These are phyloP conservation scores for Ophiocordyceps camponoti-saundersi DNA, from an alignment of 2,329 filamentous ascomycete species.

Conservation along the genomic window DNA sequence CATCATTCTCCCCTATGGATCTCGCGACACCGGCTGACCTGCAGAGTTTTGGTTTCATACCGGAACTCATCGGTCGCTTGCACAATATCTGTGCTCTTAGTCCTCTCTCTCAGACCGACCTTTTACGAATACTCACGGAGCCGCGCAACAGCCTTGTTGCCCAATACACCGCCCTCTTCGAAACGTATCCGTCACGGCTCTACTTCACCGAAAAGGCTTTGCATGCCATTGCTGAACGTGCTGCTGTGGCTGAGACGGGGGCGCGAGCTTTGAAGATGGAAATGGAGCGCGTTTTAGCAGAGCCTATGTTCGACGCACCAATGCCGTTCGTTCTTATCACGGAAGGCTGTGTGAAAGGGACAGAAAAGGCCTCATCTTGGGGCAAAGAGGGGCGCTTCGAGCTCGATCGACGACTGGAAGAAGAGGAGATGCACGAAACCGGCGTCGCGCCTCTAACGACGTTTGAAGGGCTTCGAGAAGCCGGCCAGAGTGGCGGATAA, in stretches of 20 bases:
- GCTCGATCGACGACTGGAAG: conserved; percentile 48
- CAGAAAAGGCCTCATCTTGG: conserved; percentile 43
- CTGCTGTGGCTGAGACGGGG: conserved; percentile 49
- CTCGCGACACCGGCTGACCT: conserved; percentile 60
- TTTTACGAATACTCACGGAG: conserved; percentile 82
- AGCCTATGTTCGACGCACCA: conserved; percentile 69
- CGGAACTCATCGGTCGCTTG: conserved; percentile 87
- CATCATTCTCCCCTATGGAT: conserved; percentile 43
- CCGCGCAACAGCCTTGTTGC: conserved; percentile 75
- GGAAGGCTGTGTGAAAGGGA: conserved; percentile 47
- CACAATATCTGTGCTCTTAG: conserved; percentile 79
- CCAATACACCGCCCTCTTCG: conserved; percentile 81
- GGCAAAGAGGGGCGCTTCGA: conserved; percentile 55
- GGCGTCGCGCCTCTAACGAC: conserved; percentile 6
- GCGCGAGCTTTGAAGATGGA: conserved; percentile 65
- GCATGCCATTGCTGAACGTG: conserved; percentile 59
- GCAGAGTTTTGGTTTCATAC: conserved; percentile 79
- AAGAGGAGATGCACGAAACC: conserved; percentile 32
- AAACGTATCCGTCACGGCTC: conserved; percentile 61
- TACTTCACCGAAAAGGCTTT: conserved; percentile 70
- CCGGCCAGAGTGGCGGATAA: conserved; percentile 28
- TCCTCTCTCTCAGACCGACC: conserved; percentile 47
- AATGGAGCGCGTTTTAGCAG: conserved; percentile 61
- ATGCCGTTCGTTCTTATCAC: conserved; percentile 61
- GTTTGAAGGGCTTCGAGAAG: conserved; percentile 27